These are phyloP conservation scores for Exobasidium cylindrosporum DNA, from an alignment of 1,284 basidiomycete genomes.

Conservation along the genomic window DNA sequence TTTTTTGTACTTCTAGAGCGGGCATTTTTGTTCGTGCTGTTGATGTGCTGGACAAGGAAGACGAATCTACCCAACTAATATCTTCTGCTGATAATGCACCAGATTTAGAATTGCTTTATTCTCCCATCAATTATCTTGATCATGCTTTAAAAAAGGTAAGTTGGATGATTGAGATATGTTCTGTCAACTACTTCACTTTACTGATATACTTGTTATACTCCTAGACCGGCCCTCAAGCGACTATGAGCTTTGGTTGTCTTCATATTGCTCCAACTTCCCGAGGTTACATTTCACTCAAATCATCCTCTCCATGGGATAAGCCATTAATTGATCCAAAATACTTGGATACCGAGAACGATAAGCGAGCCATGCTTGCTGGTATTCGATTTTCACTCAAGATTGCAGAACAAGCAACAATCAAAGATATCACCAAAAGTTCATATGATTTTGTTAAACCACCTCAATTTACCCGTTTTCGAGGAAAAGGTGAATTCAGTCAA, in stretches of 20 bases:
- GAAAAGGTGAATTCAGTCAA: too few species aligned
- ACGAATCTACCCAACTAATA: too few species aligned
- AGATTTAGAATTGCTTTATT: too few species aligned
- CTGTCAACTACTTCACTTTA: conserved; percentile 36
- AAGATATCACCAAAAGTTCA: too few species aligned
- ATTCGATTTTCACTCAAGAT: conserved; percentile 5
- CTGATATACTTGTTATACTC: conserved; percentile 42
- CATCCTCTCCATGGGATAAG: conserved; percentile 5
- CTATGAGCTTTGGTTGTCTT: conserved; percentile 16
- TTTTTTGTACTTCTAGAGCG: not conserved
- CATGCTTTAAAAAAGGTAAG: not conserved
- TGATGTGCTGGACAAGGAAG: too few species aligned
- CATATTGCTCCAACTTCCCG: not conserved
- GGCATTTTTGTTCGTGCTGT: too few species aligned
- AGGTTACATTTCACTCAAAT: not conserved
- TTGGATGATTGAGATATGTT: conserved; percentile 20
- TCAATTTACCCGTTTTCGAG: too few species aligned
- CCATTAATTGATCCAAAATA: not conserved
- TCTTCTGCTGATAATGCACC: too few species aligned
- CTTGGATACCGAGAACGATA: too few species aligned
- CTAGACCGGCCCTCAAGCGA: conserved; percentile 36
- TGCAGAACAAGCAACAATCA: not conserved
- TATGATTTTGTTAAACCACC: too few species aligned
- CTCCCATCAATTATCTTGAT: not conserved
- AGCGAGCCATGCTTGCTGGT: not conserved